phyloP scores from a whole-genome alignment of 2,329 filamentous ascomycete genomes.

The Fusarium succisae region DNA sequence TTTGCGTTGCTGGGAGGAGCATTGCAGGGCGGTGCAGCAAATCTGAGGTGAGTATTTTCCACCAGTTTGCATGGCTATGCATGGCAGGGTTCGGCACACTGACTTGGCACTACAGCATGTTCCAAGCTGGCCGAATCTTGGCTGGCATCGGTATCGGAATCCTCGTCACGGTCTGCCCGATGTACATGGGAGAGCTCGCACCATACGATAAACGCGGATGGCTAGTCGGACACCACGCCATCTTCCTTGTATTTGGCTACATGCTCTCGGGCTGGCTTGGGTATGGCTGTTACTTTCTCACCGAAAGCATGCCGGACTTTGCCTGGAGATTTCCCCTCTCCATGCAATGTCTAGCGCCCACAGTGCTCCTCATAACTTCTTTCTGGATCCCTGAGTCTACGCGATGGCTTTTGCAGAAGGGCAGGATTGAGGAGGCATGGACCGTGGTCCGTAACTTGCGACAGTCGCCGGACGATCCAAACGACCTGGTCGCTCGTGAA shows the following conservation, averaged over 20 bases:
- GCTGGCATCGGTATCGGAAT: constrained; percentile 55
- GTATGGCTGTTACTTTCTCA: constrained; percentile 46
- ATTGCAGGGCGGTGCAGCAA: constrained; percentile 56
- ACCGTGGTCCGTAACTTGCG: constrained; percentile 51
- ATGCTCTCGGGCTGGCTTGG: constrained; percentile 53
- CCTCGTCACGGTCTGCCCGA: constrained; percentile 48
- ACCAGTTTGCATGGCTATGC: accelerated
- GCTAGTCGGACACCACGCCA: constrained; percentile 59
- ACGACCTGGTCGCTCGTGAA: constrained; percentile 55
- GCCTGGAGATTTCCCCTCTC: constrained; percentile 55
- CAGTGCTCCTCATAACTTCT: constrained; percentile 48
- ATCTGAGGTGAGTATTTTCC: constrained; percentile 47
- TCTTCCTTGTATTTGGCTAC: constrained; percentile 56
- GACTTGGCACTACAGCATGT: constrained; percentile 28
- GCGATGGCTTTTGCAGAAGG: constrained; percentile 59
- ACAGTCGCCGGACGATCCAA: constrained; percentile 40
- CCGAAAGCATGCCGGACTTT: constrained; percentile 39
- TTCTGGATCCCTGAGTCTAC: constrained; percentile 53
- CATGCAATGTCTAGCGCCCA: constrained; percentile 52
- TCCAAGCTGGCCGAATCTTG: constrained; percentile 55
- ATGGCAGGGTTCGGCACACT: accelerated
- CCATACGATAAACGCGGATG: constrained; percentile 55
- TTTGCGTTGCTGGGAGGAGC: constrained; percentile 57
- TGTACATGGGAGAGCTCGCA: constrained; percentile 46
- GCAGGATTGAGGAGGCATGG: constrained; percentile 56